These are phyloP conservation scores for Priceomyces medius DNA, from an alignment of 805 yeast species.

Conservation along the genomic window DNA sequence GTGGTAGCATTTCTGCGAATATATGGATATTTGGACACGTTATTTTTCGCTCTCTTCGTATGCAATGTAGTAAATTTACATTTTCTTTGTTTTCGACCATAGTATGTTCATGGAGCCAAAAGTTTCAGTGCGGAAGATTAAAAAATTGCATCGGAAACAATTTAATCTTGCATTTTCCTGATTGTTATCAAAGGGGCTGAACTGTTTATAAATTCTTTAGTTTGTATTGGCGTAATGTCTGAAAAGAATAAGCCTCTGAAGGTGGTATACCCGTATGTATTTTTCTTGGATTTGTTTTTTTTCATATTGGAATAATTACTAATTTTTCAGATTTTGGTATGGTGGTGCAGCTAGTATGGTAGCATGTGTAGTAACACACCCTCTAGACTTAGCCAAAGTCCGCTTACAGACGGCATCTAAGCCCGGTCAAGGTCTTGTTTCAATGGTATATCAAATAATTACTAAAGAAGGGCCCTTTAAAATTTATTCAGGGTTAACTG, in stretches of 20 bases:
- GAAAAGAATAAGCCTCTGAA: not conserved
- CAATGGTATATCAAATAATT: slow-evolving; percentile 60
- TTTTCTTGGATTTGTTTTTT: not conserved
- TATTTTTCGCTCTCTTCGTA: too few relatives aligned
- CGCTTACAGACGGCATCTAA: slow-evolving; percentile 74
- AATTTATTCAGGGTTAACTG: slow-evolving; percentile 79
- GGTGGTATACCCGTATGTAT: slow-evolving; percentile 10
- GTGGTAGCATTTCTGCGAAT: too few relatives aligned
- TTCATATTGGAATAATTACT: not conserved
- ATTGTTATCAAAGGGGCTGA: too few relatives aligned
- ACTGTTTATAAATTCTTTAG: too few relatives aligned
- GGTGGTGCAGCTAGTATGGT: slow-evolving; percentile 70
- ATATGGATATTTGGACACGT: too few relatives aligned
- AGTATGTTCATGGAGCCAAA: too few relatives aligned
- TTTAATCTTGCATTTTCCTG: too few relatives aligned
- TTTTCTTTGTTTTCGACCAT: too few relatives aligned
- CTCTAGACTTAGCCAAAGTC: slow-evolving; percentile 83
- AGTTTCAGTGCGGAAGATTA: too few relatives aligned
- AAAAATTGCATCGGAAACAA: too few relatives aligned
- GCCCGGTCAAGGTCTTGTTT: slow-evolving; percentile 61
- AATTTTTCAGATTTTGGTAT: slow-evolving; percentile 52
- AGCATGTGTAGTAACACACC: slow-evolving; percentile 72
- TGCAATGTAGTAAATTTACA: too few relatives aligned
- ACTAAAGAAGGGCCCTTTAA: slow-evolving; percentile 65
- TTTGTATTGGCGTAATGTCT: not conserved